A percentile compares a stretch with the other conserved stretches of the same genome.
These are phyloP conservation scores for Cladosporium sp. DNA, from an alignment of 2,329 filamentous ascomycete genomes.

Conservation along the genomic window DNA sequence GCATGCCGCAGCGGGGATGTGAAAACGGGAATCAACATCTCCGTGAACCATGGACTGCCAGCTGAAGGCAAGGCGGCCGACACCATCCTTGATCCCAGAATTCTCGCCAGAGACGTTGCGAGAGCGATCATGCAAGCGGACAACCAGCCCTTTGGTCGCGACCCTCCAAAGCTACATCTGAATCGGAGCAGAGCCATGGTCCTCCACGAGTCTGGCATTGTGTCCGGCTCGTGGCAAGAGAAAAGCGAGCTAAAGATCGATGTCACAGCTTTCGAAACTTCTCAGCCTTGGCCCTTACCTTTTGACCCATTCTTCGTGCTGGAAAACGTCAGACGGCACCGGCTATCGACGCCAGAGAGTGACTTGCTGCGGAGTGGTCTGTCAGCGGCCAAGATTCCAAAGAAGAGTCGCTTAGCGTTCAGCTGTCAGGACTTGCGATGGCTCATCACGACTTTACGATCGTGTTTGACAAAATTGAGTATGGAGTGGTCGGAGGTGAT, in stretches of 20 bases:
- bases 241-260: constrained; percentile 15
- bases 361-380: constrained; percentile 22
- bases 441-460: constrained; percentile 22
- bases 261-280: constrained; percentile 18
- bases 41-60: neutral
- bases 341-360: constrained; percentile 21
- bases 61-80: constrained; percentile 1
- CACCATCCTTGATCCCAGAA: constrained; percentile 20
- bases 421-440: constrained; percentile 21
- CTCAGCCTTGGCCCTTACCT: constrained; percentile 26
- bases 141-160: neutral
- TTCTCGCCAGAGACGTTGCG: constrained; percentile 17
- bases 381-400: constrained; percentile 18
- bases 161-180: neutral
- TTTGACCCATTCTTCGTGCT: constrained; percentile 29
- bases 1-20: constrained; percentile 14
- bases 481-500: neutral
- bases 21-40: constrained; percentile 17
- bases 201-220: constrained; percentile 4
- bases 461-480: constrained; percentile 8
- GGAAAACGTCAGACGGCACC: constrained; percentile 24
- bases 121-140: constrained; percentile 15
- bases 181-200: constrained; percentile 18
- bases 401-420: constrained; percentile 15
- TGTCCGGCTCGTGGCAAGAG: neutral